Base-by-base conservation (phyloP, 1,284 basidiomycete species). In the Moniliella sp. region DNA sequence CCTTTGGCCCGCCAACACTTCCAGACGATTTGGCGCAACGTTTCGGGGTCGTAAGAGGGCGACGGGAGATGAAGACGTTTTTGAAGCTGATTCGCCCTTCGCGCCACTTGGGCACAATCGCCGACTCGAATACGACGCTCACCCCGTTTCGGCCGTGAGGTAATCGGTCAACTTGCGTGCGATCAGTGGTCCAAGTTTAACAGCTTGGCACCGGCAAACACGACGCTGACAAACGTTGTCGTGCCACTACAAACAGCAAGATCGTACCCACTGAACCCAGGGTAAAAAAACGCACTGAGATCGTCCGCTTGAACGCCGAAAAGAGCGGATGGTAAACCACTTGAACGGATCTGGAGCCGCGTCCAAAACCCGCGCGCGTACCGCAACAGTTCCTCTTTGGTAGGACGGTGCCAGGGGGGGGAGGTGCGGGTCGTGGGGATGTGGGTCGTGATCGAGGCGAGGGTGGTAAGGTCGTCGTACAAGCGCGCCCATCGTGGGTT, bases 271-370 rank as follows among this genome's bases (percentile, higher is more conserved):
- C 35, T 5, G 49, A 49, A 7, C 54, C 56, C 73, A 84, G 83
- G 29, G 81, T 88, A 28, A 91, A 65, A n/a, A 63, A 99, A 94
- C 1, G 86, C 88, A 32, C 82, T 88, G 37, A 91, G 78, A 60
- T 97, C 91, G 59, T 99, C 91, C 30, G 80, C 77, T 46, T 93
- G 86, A 65, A 91, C 97, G 58, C 84, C 84, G 65, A 93, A 82
- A n/a, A n/a, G n/a, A n/a, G n/a, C n/a, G n/a, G n/a, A n/a, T n/a
- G n/a, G n/a, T n/a, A n/a, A n/a, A n/a, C n/a, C n/a, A n/a, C n/a
- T n/a, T n/a, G n/a, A n/a, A 12, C 82, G 73, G 44, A 99, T 81
- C 10, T 77, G 70, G 19, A 81, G 61, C 2, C 91, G 73, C 45
- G 88, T 73, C 76, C 82, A 88, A 61, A 86, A 84, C 4, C 76